A percentile compares a stretch with the other conserved stretches of the same genome.
These are phyloP conservation scores for Candida multigemmis DNA, from an alignment of 805 yeast genomes.

Conservation along the genomic window DNA sequence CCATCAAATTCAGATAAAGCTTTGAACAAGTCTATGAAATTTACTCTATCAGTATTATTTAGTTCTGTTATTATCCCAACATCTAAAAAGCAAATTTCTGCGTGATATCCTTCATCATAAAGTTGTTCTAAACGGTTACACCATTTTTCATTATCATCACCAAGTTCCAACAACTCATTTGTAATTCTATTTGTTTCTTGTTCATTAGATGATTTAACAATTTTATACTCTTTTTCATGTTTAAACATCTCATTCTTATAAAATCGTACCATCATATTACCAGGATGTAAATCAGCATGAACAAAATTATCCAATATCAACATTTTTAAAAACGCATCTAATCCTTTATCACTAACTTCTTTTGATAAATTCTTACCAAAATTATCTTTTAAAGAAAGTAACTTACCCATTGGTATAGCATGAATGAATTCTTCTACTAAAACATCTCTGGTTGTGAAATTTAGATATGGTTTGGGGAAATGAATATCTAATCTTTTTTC, in stretches of 20 bases:
- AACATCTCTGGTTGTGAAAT: slow-evolving; percentile 58
- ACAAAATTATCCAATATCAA: slow-evolving; percentile 86
- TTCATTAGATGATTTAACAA: slow-evolving; percentile 33
- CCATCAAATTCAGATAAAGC: slow-evolving; percentile 91
- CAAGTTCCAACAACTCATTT: slow-evolving; percentile 25
- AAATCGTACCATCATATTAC: slow-evolving; percentile 77
- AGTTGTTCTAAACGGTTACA: slow-evolving; percentile 36
- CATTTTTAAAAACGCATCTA: slow-evolving; percentile 92
- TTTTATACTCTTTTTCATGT: slow-evolving; percentile 34
- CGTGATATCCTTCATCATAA: slow-evolving; percentile 54
- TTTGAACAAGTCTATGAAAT: slow-evolving; percentile 83
- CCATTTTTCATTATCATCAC: slow-evolving; percentile 33
- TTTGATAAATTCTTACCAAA: slow-evolving; percentile 49
- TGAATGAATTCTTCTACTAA: slow-evolving; percentile 78
- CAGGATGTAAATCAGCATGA: slow-evolving; percentile 96
- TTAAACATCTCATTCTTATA: slow-evolving; percentile 38
- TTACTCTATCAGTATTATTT: slow-evolving; percentile 64
- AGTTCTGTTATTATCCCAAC: slow-evolving; percentile 91
- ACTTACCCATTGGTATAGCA: slow-evolving; percentile 73
- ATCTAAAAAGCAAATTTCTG: slow-evolving; percentile 86
- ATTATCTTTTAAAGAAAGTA: slow-evolving; percentile 43
- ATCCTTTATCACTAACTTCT: slow-evolving; percentile 68
- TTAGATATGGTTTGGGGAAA: slow-evolving; percentile 72
- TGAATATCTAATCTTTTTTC: slow-evolving; percentile 46
- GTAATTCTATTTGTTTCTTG: slow-evolving; percentile 39